A percentile compares a stretch with the other conserved stretches of the same genome.
Conservation (phyloP, 2,329 filamentous ascomycete species). For the Xylariaceae sp. region DNA sequence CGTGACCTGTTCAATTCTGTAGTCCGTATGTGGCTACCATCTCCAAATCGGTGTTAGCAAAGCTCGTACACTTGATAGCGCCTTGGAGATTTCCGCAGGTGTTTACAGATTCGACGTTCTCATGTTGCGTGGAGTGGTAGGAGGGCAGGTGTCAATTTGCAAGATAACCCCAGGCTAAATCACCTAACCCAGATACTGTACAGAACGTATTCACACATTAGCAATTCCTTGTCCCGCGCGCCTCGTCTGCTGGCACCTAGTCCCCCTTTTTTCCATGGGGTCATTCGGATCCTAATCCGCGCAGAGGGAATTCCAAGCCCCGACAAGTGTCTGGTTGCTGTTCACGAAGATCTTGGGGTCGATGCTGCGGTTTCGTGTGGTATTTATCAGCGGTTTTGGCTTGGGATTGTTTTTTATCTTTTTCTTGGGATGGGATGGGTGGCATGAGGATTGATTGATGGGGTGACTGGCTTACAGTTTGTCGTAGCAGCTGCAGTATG, state of each 20-base stretch:
- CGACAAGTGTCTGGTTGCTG: constrained; percentile 26
- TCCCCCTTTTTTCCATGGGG: too few species aligned
- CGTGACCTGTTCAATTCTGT: not conserved
- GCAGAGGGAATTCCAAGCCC: constrained; percentile 33
- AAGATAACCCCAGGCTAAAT: not conserved
- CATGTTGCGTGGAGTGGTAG: too few species aligned
- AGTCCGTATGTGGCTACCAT: not conserved
- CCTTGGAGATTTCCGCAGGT: not conserved
- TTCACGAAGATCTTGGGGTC: constrained; percentile 26
- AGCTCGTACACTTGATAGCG: not conserved
- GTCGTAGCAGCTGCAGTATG: constrained; percentile 29
- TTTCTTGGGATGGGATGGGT: not conserved
- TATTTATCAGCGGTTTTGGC: not conserved
- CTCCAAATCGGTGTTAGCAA: not conserved
- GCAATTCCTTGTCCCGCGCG: not conserved
- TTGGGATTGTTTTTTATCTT: not conserved
- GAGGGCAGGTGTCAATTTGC: not conserved
- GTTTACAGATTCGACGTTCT: too few species aligned
- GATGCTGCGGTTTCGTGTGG: constrained; percentile 19
- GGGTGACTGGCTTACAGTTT: constrained; percentile 26
- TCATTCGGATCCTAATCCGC: too few species aligned
- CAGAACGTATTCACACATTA: not conserved
- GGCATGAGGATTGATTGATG: not conserved
- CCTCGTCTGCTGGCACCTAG: not conserved
- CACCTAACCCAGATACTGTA: not conserved